phyloP scores from a whole-genome alignment of 129 eudicot genomes.

The Rutidosis leptorrhynchoides region DNA sequence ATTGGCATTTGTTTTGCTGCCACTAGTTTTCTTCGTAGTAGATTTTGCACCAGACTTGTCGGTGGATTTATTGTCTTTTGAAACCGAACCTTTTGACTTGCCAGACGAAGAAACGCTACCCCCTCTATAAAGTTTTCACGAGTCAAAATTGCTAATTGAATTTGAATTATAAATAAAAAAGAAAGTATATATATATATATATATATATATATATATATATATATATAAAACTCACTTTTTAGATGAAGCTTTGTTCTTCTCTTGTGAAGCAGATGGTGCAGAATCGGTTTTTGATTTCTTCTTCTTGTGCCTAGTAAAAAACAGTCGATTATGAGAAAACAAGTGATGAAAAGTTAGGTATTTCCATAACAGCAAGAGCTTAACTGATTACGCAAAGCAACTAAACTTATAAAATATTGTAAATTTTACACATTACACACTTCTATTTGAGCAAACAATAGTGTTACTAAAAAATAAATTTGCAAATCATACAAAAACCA shows the following conservation, averaged over 20 bases:
- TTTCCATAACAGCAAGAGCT: background rate
- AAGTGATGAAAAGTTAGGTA: background rate
- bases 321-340: conserved; percentile 2
- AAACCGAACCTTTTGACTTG: conserved; percentile 37
- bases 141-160: background rate
- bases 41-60: conserved; percentile 28
- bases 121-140: background rate
- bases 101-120: conserved; percentile 40
- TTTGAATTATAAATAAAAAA: too few relatives aligned
- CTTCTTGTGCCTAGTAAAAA: conserved; percentile 45
- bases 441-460: background rate
- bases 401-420: too few relatives aligned
- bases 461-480: background rate
- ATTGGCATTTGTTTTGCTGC: conserved; percentile 35
- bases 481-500: background rate
- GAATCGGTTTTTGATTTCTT: conserved; percentile 55
- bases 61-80: background rate
- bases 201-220: background rate
- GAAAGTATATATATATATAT: background rate
- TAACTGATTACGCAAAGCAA: too few relatives aligned
- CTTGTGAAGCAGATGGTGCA: conserved; percentile 36
- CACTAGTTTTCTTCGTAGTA: conserved; percentile 25
- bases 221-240: conserved; percentile 41
- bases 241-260: conserved; percentile 37
- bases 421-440: background rate